Conservation (phyloP, 2,329 filamentous ascomycete species). For the Epichloe sp. region DNA sequence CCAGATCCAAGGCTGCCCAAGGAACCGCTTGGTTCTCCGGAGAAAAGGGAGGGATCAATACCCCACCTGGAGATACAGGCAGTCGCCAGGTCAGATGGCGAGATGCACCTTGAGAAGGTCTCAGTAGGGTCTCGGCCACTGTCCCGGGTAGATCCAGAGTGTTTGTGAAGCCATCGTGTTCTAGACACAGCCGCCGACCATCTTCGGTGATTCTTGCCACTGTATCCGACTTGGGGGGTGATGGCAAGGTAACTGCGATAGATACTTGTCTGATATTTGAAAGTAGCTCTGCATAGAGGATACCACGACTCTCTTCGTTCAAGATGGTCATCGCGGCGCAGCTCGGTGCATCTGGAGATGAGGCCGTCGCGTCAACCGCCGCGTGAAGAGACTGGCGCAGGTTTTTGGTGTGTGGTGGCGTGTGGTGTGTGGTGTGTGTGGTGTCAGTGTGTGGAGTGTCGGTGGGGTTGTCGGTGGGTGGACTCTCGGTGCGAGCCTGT, state of each 20-base stretch:
- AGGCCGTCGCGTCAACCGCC: not conserved
- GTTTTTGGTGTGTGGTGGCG: not conserved
- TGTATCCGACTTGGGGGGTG: slow-evolving; percentile 29
- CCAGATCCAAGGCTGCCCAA: slow-evolving; percentile 43
- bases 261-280: slow-evolving; percentile 52
- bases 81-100: slow-evolving; percentile 40
- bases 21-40: slow-evolving; percentile 30
- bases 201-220: slow-evolving; percentile 29
- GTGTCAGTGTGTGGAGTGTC: too few species aligned
- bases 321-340: not conserved
- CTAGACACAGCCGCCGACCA: slow-evolving; percentile 32
- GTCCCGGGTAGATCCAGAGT: slow-evolving; percentile 30
- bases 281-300: slow-evolving; percentile 52
- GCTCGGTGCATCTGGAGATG: not conserved
- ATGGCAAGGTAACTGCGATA: slow-evolving; percentile 37
- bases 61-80: slow-evolving; percentile 22
- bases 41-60: slow-evolving; percentile 13
- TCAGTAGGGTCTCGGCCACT: slow-evolving; percentile 23
- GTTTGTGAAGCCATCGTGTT: slow-evolving; percentile 27
- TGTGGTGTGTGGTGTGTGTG: not conserved
- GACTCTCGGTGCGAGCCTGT: too few species aligned
- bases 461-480: too few species aligned
- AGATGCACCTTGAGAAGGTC: slow-evolving; percentile 20
- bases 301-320: slow-evolving; percentile 8
- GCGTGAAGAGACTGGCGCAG: not conserved